Evolutionary conservation across 306 rosid genomes (phyloP), one percentile per base, ranked within the genome.

Genomic region (Rubus idaeus): DNA sequence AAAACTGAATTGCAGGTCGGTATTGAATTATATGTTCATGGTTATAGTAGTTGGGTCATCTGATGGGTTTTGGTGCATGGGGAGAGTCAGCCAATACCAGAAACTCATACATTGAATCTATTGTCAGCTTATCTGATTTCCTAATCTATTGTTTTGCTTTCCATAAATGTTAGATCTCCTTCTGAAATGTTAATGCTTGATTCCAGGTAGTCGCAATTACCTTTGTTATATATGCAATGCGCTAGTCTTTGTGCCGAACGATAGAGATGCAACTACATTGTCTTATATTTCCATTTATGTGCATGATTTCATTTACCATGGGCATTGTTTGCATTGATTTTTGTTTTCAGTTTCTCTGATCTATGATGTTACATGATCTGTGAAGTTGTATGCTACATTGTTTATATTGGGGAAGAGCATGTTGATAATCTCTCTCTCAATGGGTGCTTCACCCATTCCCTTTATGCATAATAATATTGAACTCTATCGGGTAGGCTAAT

Each of bases 221-320:
- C 10, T 79, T 51, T 23, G 66, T 68, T 39, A 47, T 58, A 18
- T 73, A 56, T 41, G 53, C 66, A 73, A 57, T 18, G n/a, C 56
- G 53, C 66, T 26, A 44, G 37, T 44, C 16, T 23, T 56, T 37
- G 17, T 46, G 41, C 41, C 40, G 20, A 70, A 10, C 66, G 26
- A 42, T 47, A 39, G 67, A 52, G 74, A 5, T 70, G 51, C 37
- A 46, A 50, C 47, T 30, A 11, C 6, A 60, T 10, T 70, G 16
- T 58, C n/a, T 46, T 8, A 17, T 58, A 46, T 44, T 46, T 69
- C 44, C 9, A 9, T 40, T 20, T 64, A 5, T 14, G 20, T n/a
- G 45, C 58, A 49, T 75, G 26, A 46, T 52, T 16, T 52, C 18
- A 2, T 63, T 6, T 71, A 17, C 68, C 50, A 53, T 30, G 39